Evolutionary conservation across 495 filamentous ascomycete genomes (phyloP).

Genomic region (Glonium stellatum): DNA sequence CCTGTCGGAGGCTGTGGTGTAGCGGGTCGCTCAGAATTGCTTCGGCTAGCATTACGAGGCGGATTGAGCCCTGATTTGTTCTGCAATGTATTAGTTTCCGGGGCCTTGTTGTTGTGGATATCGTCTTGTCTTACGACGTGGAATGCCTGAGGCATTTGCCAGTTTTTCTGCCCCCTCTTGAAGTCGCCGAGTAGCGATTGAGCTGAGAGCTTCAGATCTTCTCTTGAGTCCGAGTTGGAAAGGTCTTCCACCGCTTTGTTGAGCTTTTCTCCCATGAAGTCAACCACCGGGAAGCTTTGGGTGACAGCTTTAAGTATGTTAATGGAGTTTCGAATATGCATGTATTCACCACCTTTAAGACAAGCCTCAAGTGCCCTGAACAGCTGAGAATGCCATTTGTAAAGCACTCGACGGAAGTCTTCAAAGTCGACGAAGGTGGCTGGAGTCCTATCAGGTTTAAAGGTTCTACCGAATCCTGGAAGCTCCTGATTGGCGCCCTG

Average conservation of each 20-base stretch:
- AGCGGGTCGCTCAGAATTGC: conserved; percentile 17
- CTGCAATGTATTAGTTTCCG: conserved; percentile 8
- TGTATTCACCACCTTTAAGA: conserved; percentile 77
- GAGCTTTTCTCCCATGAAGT: conserved; percentile 75
- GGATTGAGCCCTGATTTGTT: neutral
- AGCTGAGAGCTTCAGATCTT: conserved; percentile 88
- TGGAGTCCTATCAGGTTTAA: conserved; percentile 55
- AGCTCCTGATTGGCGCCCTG: conserved; percentile 49
- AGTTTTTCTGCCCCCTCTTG: conserved; percentile 67
- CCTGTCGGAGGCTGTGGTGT: conserved; percentile 22
- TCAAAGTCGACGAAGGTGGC: conserved; percentile 69
- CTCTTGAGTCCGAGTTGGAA: conserved; percentile 62
- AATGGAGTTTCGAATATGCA: conserved; percentile 95
- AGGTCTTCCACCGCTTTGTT: conserved; percentile 58
- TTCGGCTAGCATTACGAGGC: conserved; percentile 14
- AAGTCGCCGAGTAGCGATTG: conserved; percentile 76
- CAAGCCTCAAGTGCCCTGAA: conserved; percentile 69
- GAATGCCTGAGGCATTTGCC: conserved; percentile 83
- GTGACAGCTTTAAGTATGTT: conserved; percentile 76
- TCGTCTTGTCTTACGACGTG: conserved; percentile 30
- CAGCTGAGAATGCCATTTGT: conserved; percentile 82
- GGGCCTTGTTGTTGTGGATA: conserved; percentile 29
- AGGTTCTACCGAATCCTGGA: conserved; percentile 59
- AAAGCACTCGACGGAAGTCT: conserved; percentile 74
- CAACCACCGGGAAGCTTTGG: conserved; percentile 76